Base-by-base conservation (phyloP, 2,329 filamentous ascomycete species). In the Fusarium sp. region DNA sequence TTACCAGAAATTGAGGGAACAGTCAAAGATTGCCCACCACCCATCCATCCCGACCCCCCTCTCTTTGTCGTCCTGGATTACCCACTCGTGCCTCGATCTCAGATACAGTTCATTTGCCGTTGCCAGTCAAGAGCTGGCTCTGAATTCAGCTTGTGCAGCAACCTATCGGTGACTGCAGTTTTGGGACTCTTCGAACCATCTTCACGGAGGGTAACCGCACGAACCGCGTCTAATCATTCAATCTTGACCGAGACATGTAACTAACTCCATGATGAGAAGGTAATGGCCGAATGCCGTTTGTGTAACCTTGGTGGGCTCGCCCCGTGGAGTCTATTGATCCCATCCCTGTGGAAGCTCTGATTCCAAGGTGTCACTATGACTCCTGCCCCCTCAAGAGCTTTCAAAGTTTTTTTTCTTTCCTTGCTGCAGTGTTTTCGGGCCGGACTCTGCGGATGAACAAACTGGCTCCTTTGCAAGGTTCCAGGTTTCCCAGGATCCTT, bases 391-490 rank as follows among this genome's bases (percentile, higher is more conserved):
- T 6, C 87, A 87, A 30, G 85, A 88, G 73, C 83, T 84, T 75
- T 82, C 86, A 85, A 5, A 86, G 88, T 74, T 89, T 90, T 65
- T 65, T 75, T 81, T 89, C 65, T 57, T 75, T 81, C 89, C 65
- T 85, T 82, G 51, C 89, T 90, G 88, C 87, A 90, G 75, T 88
- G 89, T 70, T 83, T 86, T 26, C 86, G 89, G 73, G 85, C 71
- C 77, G 87, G 9, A 33, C 71, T 86, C 7, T 89, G 90, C 77
- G 83, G 89, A 18, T 77, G 90, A 91, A 71, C 89, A 84, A 73
- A 76, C 81, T 83, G 82, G 81, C 79, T 68, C 76, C 81, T 14
- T 85, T 85, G 84, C 72, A 80, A 83, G 47, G 79, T 79, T 54
- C 84, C 82, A 8, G 83, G 83, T 16, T 83, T 59, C 83, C 81